Evolutionary conservation across 2,329 filamentous ascomycete genomes (phyloP), one percentile per base, ranked within the genome.

Genomic region (Parascedosporium putredinis): DNA sequence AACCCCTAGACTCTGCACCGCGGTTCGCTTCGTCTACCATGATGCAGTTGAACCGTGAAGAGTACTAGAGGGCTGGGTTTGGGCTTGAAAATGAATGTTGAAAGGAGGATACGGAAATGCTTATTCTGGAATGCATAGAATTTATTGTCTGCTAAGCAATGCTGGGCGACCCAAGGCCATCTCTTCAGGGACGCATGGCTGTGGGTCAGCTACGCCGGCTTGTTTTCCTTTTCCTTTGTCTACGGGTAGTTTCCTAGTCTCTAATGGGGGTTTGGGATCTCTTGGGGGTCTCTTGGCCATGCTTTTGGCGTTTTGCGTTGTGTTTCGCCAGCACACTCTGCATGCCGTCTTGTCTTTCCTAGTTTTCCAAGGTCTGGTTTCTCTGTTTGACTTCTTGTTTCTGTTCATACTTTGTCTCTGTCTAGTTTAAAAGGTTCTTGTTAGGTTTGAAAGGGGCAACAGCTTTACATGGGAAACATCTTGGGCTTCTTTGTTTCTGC

Each of bases 241-340:
- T n/a, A n/a, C n/a, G n/a, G n/a, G n/a, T n/a, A n/a, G n/a, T n/a
- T n/a, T n/a, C n/a, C n/a, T n/a, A n/a, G n/a, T n/a, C n/a, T n/a
- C n/a, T n/a, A n/a, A n/a, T n/a, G n/a, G n/a, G n/a, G n/a, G n/a
- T n/a, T n/a, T n/a, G n/a, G n/a, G n/a, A n/a, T n/a, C n/a, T n/a
- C n/a, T n/a, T n/a, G n/a, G n/a, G n/a, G n/a, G n/a, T n/a, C n/a
- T n/a, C n/a, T n/a, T n/a, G n/a, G n/a, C 38, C 18, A 44, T 49
- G 44, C 45, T 47, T 47, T 53, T 46, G 51, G 46, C 47, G 51
- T 55, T 45, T 53, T 51, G 53, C 44, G 48, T 48, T 53, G 52
- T 49, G 25, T 40, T 40, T 22, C n/a, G n/a, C n/a, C n/a, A n/a
- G n/a, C n/a, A n/a, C n/a, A n/a, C n/a, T n/a, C n/a, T n/a, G n/a